Evolutionary conservation across 192 early-diverging fungal species (phyloP).

Genomic region (Coemansia sp.): DNA sequence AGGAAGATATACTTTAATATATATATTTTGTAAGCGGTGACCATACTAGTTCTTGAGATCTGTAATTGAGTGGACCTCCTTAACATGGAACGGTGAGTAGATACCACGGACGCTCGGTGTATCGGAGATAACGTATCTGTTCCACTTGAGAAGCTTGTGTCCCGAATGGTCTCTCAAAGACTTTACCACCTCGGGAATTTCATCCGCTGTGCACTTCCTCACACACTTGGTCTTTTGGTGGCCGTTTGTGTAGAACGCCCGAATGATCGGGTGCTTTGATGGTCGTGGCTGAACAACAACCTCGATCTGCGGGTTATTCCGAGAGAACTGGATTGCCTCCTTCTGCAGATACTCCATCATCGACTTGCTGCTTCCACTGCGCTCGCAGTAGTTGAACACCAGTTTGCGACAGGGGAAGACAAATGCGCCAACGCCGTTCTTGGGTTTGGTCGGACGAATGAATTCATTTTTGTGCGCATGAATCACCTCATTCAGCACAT

Average conservation of each 20-base stretch:
- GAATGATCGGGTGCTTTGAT: conserved; percentile 69
- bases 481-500: conserved; percentile 39
- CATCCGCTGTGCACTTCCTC: conserved; percentile 57
- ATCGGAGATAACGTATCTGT: conserved; percentile 72
- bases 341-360: conserved; percentile 75
- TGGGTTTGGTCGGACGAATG: conserved; percentile 30
- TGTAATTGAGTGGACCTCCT: conserved; percentile 59
- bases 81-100: conserved; percentile 77
- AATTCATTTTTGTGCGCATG: conserved; percentile 29
- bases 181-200: conserved; percentile 62
- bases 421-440: conserved; percentile 74
- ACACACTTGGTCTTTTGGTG: conserved; percentile 58
- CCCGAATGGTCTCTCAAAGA: conserved; percentile 67
- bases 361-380: conserved; percentile 70
- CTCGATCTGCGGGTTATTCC: conserved; percentile 75
- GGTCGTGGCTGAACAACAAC: conserved; percentile 71
- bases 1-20: neutral
- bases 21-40: neutral
- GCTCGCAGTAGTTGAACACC: conserved; percentile 82
- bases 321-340: conserved; percentile 57
- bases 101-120: conserved; percentile 78
- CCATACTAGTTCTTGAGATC: conserved; percentile 26
- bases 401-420: conserved; percentile 73
- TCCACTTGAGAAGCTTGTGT: conserved; percentile 56
- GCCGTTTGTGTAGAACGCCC: conserved; percentile 65